Conservation (phyloP, 305 asterid species). For the Fraxinus nigra region DNA sequence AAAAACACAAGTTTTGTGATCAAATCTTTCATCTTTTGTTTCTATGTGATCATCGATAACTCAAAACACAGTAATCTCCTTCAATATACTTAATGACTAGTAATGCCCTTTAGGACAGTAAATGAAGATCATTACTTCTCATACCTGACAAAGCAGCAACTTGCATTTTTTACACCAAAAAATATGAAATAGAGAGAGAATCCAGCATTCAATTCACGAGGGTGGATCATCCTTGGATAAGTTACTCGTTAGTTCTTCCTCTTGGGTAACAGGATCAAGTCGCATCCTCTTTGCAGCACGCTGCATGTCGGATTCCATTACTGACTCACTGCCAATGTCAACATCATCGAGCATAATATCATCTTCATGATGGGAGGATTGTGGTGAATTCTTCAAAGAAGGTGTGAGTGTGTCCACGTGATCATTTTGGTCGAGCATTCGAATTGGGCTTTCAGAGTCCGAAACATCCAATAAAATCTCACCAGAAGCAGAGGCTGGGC, state of each 20-base stretch:
- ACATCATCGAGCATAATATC: neutral
- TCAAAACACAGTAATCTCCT: neutral
- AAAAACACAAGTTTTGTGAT: neutral
- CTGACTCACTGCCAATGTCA: slow-evolving; percentile 16
- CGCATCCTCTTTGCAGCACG: slow-evolving; percentile 55
- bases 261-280: slow-evolving; percentile 29
- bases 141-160: neutral
- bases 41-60: neutral
- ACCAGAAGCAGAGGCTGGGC: slow-evolving; percentile 15
- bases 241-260: slow-evolving; percentile 26
- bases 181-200: neutral
- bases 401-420: neutral
- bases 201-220: slow-evolving; percentile 12
- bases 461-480: slow-evolving; percentile 19
- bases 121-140: neutral
- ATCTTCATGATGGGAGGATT: neutral
- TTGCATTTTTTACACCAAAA: slow-evolving; percentile 1
- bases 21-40: neutral
- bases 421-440: neutral
- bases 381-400: slow-evolving; percentile 4
- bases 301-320: slow-evolving; percentile 31
- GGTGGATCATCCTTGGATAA: slow-evolving; percentile 24
- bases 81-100: neutral
- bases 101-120: neutral
- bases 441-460: slow-evolving; percentile 10